Evolutionary conservation across 148 eudicot genomes (phyloP), one percentile per base, ranked within the genome.

Genomic region (Rhododendron kiyosumense): DNA sequence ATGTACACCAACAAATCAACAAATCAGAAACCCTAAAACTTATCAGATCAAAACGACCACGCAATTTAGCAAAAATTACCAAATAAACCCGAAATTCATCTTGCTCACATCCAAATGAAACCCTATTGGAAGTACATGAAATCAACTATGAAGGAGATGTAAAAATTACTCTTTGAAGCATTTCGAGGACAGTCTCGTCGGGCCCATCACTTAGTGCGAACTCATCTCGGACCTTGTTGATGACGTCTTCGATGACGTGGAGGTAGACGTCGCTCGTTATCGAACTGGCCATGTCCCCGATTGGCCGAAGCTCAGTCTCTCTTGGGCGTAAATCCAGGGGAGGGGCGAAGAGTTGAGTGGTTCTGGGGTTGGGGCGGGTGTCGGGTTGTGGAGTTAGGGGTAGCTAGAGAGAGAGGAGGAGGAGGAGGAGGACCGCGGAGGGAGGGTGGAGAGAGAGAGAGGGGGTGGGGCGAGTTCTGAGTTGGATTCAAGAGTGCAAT

Each of bases 181-280:
- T 94, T 81, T 79, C 80, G 79, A 97, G 96, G 2, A 95, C 94
- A 49, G 75, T 75, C 52, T 94, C 95, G 24, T 97, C 98, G 36
- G 98, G 98, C 18, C 98, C 98, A 69, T 89, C 92, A 48, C 92
- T 91, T 82, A 88, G 85, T 32, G 94, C 83, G 81, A 97, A 95
- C 92, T 95, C 98, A 0, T 95, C 98, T 13, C 95, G 95, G 73
- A 97, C 98, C 91, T 97, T 97, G 87, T 88, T 94, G 91, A 97
- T 91, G 43, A 97, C 98, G 59, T 95, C 98, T 84, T 95, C 98
- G 82, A 95, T 93, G 61, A 96, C 99, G 43, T 96, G 89, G 73
- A 95, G 82, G 84, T 96, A 96, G 18, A 96, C 98, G 41, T 89
- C 85, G 86, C 97, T 95, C 49, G 98, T 96, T 24, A 91, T 89